phyloP scores from a whole-genome alignment of 306 rosid species.

The Cucumis melo region DNA sequence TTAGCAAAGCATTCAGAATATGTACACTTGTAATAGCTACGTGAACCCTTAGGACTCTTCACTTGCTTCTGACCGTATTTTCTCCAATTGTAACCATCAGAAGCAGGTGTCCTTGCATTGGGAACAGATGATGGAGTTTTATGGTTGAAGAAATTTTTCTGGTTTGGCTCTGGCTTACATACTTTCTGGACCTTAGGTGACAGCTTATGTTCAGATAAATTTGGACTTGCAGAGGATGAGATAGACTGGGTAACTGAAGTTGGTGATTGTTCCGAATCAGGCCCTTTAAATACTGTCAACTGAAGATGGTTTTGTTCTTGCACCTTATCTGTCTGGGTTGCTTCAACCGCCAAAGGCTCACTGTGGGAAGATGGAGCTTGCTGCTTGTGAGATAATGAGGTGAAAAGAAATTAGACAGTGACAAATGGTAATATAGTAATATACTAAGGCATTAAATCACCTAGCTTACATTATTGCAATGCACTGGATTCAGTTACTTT shows the following conservation, averaged over 20 bases:
- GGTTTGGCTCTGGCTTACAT: conserved; percentile 14
- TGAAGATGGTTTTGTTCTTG: conserved; percentile 37
- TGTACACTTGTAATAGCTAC: conserved; percentile 88
- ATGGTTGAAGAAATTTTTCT: conserved; percentile 26
- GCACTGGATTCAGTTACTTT: not conserved
- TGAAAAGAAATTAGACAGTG: not conserved
- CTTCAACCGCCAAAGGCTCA: conserved; percentile 22
- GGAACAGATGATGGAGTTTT: conserved; percentile 34
- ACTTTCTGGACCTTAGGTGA: conserved; percentile 16
- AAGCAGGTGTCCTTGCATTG: conserved; percentile 39
- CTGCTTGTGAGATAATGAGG: conserved; percentile 21
- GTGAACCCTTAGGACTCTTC: conserved; percentile 84
- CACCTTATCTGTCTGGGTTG: conserved; percentile 21
- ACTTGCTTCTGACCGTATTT: conserved; percentile 99
- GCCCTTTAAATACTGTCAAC: conserved; percentile 23
- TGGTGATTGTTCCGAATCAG: conserved; percentile 43
- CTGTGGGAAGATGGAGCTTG: conserved; percentile 22
- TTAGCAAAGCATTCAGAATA: conserved; percentile 59
- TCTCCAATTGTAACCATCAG: conserved; percentile 96
- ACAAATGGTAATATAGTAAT: not conserved
- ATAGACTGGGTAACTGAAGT: conserved; percentile 66
- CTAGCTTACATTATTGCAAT: not conserved
- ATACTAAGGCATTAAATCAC: not conserved
- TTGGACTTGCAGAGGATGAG: conserved; percentile 42
- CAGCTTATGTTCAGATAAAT: conserved; percentile 18